These are phyloP conservation scores for Euphrasia confusa DNA, from an alignment of 257 asterid species.

Conservation along the genomic window DNA sequence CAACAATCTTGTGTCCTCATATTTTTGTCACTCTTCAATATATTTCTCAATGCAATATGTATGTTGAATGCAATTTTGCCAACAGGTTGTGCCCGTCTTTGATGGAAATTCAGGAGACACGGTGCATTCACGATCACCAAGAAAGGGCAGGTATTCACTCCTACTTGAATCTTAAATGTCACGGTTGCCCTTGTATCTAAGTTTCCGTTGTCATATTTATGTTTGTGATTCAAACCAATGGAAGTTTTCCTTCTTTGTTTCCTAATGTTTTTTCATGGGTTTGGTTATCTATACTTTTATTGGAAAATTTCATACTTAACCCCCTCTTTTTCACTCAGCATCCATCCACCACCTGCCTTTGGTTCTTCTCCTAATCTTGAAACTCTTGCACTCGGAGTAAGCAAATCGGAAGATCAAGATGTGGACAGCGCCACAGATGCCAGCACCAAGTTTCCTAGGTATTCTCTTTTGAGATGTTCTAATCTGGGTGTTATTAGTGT, in stretches of 20 bases:
- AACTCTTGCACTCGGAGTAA: slow-evolving; percentile 77
- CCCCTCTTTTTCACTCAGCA: slow-evolving; percentile 40
- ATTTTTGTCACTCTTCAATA: slow-evolving; percentile 16
- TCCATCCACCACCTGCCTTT: slow-evolving; percentile 98
- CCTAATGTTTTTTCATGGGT: not conserved
- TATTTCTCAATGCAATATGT: slow-evolving; percentile 23
- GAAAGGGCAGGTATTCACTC: slow-evolving; percentile 43
- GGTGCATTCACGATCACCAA: slow-evolving; percentile 47
- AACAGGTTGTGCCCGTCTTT: slow-evolving; percentile 60
- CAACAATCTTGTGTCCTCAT: not conserved
- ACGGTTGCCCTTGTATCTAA: slow-evolving; percentile 16
- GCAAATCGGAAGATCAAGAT: slow-evolving; percentile 56
- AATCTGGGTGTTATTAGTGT: slow-evolving; percentile 13
- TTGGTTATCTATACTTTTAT: slow-evolving; percentile 13
- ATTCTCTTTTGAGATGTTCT: slow-evolving; percentile 26
- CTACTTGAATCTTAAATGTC: slow-evolving; percentile 4
- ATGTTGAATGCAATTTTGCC: slow-evolving; percentile 21
- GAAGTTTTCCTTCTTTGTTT: not conserved
- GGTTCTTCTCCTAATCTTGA: slow-evolving; percentile 98
- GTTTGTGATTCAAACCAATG: not conserved
- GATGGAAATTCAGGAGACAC: slow-evolving; percentile 58
- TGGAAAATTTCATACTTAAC: slow-evolving; percentile 25
- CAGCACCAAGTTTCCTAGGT: slow-evolving; percentile 53
- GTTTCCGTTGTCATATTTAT: slow-evolving; percentile 9
- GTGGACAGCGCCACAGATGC: slow-evolving; percentile 42